Base-by-base conservation (phyloP, 148 eudicot genomes). In the Suaeda aralocaspica region DNA sequence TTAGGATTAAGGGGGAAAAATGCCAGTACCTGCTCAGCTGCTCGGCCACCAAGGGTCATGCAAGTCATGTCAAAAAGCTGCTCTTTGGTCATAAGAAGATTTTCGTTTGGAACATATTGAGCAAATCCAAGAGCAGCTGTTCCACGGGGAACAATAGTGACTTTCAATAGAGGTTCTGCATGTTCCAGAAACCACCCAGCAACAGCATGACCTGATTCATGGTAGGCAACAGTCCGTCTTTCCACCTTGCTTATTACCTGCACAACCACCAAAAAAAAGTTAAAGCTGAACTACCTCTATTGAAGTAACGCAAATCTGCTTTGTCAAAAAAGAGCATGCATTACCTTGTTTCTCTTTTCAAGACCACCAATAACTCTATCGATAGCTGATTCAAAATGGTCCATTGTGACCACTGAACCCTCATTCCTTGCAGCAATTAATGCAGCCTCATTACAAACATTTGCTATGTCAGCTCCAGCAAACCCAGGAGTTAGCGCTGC, bases 71-170 rank as follows among this genome's bases (percentile, higher is more conserved):
- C 97, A 74, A 92, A 87, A 62, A 92, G 95, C 83, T 92, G 97
- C 77, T 92, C 97, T 77, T 92, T 92, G 12, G 96, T 92, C 95
- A 89, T 84, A 59, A 92, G 90, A 74, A 92, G 96, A 76, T 92
- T 92, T 74, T 92, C 97, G 71, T 79, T 92, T 15, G 97, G 96
- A 68, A 92, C 96, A 78, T 92, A 89, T 34, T 92, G 96, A 1
- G 96, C 96, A 72, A 92, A 89, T 41, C 97, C 97, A 59, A 92
- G 82, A 31, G 96, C 96, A 19, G 96, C 96, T 28, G 96, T 89
- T 56, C 97, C 97, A 67, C 96, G 97, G n/a, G 97, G 97, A 79
- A 92, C 97, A 51, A 92, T 92, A 3, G 96, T 92, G 70, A 89
- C 97, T 78, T 92, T 92, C 75, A 89, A 65, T 74, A 92, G 76